phyloP scores from a whole-genome alignment of 202 grass and related monocot genomes.

The Digitaria exilis region DNA sequence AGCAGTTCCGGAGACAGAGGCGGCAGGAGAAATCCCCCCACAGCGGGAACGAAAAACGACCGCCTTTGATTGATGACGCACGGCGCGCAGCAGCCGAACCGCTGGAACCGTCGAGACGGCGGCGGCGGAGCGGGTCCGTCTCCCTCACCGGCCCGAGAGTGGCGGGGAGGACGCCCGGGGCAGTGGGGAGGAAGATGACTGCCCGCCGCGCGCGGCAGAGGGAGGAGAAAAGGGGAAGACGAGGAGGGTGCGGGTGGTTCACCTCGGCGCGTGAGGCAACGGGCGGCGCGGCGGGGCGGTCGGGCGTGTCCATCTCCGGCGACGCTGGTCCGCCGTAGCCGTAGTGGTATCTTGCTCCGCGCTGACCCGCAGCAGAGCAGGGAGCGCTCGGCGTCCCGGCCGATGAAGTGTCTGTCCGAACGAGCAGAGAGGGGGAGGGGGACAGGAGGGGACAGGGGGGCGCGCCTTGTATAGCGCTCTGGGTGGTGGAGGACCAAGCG shows the following conservation, averaged over 20 bases:
- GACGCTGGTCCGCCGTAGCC: not conserved
- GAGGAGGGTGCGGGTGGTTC: not conserved
- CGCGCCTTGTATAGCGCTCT: not conserved
- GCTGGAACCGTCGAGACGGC: too few relatives aligned
- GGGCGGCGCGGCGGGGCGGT: constrained; percentile 27
- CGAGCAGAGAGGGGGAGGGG: not conserved
- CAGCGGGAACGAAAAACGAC: too few relatives aligned
- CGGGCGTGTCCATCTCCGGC: constrained; percentile 51
- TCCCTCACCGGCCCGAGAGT: too few relatives aligned
- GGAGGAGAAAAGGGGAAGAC: not conserved
- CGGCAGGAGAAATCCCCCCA: too few relatives aligned
- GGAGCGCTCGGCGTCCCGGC: too few relatives aligned
- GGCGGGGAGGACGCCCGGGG: too few relatives aligned
- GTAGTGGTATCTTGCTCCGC: not conserved
- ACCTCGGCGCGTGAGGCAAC: constrained; percentile 49
- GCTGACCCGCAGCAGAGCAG: not conserved
- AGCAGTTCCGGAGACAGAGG: too few relatives aligned
- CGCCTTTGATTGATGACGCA: too few relatives aligned
- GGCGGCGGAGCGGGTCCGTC: too few relatives aligned
- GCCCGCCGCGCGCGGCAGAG: too few relatives aligned
- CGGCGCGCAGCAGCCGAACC: not conserved
- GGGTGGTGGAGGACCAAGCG: not conserved
- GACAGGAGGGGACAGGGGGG: not conserved
- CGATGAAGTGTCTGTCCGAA: not conserved
- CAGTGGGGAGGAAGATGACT: too few relatives aligned